Percentiles rank a stretch among this genome's conserved stretches.
Evolutionary conservation across 2,329 filamentous ascomycete genomes (phyloP).

Genomic region (Colletotrichum tanaceti): DNA sequence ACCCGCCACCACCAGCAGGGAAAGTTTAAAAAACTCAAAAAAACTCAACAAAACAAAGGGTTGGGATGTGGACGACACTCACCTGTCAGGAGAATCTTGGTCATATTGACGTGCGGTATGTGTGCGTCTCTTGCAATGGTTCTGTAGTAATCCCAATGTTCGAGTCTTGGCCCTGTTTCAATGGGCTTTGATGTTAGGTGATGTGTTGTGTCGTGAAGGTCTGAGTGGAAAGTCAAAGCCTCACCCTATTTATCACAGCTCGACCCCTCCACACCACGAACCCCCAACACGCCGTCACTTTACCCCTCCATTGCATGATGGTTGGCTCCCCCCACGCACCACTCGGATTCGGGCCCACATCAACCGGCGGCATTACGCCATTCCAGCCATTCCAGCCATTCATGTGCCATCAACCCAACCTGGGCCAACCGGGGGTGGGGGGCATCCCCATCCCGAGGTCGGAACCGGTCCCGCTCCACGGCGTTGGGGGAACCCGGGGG

Average conservation of each 20-base stretch:
- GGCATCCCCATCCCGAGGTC: too few species aligned
- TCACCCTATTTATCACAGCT: conserved; percentile 8
- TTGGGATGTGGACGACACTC: conserved; percentile 32
- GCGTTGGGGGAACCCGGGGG: background rate
- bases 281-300: conserved; percentile 17
- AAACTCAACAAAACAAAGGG: background rate
- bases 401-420: conserved; percentile 10
- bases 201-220: background rate
- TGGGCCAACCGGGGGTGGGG: too few species aligned
- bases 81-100: conserved; percentile 61
- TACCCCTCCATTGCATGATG: conserved; percentile 38
- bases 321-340: conserved; percentile 15
- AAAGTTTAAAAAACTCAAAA: too few species aligned
- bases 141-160: too few species aligned
- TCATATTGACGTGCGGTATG: conserved; percentile 49
- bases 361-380: conserved; percentile 22
- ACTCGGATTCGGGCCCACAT: conserved; percentile 9
- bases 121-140: too few species aligned
- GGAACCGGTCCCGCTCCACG: background rate
- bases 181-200: background rate
- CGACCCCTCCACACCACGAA: background rate
- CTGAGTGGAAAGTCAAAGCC: background rate
- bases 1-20: too few species aligned
- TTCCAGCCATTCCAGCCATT: conserved; percentile 29
- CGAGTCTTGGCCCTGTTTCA: too few species aligned